Conservation (phyloP, 2,329 filamentous ascomycete genomes). For the Phaeosphaeriaceae sp. region DNA sequence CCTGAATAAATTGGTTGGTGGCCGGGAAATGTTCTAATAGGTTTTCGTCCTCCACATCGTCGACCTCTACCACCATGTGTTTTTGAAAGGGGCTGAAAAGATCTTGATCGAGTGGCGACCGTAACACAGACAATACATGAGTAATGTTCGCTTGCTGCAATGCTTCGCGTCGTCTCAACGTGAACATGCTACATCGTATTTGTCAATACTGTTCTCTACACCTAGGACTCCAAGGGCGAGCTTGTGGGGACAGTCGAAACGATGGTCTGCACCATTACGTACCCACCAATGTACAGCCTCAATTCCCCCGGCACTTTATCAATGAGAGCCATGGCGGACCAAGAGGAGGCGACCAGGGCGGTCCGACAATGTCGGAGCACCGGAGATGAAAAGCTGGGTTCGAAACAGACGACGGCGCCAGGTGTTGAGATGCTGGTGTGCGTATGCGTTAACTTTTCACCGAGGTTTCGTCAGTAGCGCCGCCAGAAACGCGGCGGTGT, state of each 20-base stretch:
- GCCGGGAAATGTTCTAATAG: slow-evolving; percentile 80
- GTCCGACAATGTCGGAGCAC: slow-evolving; percentile 21
- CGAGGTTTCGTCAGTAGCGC: slow-evolving; percentile 25
- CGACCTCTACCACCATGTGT: slow-evolving; percentile 82
- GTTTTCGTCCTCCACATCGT: slow-evolving; percentile 91
- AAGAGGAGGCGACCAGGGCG: slow-evolving; percentile 6
- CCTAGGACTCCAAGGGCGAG: slow-evolving; percentile 15
- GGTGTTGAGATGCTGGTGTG: slow-evolving; percentile 22
- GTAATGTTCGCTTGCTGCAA: slow-evolving; percentile 80
- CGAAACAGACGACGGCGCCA: slow-evolving; percentile 18
- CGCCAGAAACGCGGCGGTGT: slow-evolving; percentile 18
- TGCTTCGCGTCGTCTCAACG: slow-evolving; percentile 74
- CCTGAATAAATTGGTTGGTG: slow-evolving; percentile 83
- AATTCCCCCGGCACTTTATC: slow-evolving; percentile 73
- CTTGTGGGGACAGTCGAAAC: slow-evolving; percentile 25
- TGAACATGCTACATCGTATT: slow-evolving; percentile 71
- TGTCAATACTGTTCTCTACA: slow-evolving; percentile 30
- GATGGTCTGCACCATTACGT: slow-evolving; percentile 45
- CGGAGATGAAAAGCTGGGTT: slow-evolving; percentile 29
- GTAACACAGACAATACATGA: slow-evolving; percentile 86
- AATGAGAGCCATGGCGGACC: slow-evolving; percentile 63
- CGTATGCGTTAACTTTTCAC: slow-evolving; percentile 31
- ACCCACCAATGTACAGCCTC: slow-evolving; percentile 83
- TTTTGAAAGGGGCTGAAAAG: slow-evolving; percentile 67
- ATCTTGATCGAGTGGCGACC: slow-evolving; percentile 64